Evolutionary conservation across 305 asterid genomes (phyloP).

Genomic region (Nicotiana rustica): DNA sequence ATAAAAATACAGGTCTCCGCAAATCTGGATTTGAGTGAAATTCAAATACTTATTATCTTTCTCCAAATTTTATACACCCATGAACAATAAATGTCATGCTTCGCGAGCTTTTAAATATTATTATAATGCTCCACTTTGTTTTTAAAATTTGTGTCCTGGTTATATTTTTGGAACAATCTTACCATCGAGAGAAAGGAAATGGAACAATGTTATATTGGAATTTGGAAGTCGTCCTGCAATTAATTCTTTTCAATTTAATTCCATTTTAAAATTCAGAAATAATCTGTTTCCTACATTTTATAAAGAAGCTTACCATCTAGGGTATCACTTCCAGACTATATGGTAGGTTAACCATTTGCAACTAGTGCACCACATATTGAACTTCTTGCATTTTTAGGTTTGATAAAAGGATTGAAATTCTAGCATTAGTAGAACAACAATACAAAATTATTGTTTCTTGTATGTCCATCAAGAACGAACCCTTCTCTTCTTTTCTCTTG

Average conservation of each 20-base stretch:
- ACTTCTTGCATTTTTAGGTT: too few species aligned
- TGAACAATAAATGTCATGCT: not conserved
- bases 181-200: not conserved
- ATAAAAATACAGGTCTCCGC: too few species aligned
- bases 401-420: not conserved
- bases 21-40: too few species aligned
- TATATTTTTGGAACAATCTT: not conserved
- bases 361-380: not conserved
- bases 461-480: not conserved
- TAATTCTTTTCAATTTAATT: too few species aligned
- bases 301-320: conserved; percentile 1
- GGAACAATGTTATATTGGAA: conserved; percentile 5
- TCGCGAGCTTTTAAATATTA: not conserved
- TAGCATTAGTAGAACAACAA: not conserved
- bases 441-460: not conserved
- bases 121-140: not conserved
- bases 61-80: not conserved
- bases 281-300: not conserved
- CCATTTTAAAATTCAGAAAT: not conserved
- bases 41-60: not conserved
- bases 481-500: not conserved
- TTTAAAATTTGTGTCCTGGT: not conserved
- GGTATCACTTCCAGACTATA: not conserved
- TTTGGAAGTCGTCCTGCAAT: not conserved
- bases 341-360: not conserved